A percentile compares a stretch with the other conserved stretches of the same genome.
Evolutionary conservation across 306 rosid species (phyloP).

Genomic region (Ceratonia siliqua): DNA sequence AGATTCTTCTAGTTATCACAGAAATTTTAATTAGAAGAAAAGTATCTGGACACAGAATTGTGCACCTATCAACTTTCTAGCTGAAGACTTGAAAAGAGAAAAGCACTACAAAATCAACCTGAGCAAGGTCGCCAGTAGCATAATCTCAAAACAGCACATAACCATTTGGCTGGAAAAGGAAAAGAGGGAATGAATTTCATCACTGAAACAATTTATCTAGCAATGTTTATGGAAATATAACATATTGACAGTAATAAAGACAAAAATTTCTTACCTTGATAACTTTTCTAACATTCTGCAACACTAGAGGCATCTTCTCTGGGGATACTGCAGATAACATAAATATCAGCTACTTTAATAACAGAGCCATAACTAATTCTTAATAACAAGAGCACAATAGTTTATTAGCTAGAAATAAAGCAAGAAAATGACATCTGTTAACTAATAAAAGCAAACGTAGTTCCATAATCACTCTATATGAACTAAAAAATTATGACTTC

Average conservation of each 20-base stretch:
- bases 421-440: conserved; percentile 18
- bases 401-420: conserved; percentile 1
- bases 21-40: conserved; percentile 27
- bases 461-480: conserved; percentile 6
- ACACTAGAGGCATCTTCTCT: conserved; percentile 79
- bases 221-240: conserved; percentile 13
- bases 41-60: background rate
- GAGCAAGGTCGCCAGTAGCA: conserved; percentile 96
- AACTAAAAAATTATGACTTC: conserved; percentile 29
- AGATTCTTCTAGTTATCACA: conserved; percentile 14
- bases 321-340: conserved; percentile 96
- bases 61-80: background rate
- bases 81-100: background rate
- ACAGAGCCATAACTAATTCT: conserved; percentile 20
- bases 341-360: conserved; percentile 66
- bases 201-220: conserved; percentile 24
- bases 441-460: conserved; percentile 16
- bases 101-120: conserved; percentile 55
- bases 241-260: conserved; percentile 15
- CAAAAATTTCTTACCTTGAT: conserved; percentile 55
- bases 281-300: conserved; percentile 75
- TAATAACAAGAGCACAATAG: conserved; percentile 30
- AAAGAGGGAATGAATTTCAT: conserved; percentile 27
- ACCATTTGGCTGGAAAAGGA: conserved; percentile 73
- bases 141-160: conserved; percentile 76